Base-by-base conservation (phyloP, 1,139 yeast species). In the Candida buenavistaensis region DNA sequence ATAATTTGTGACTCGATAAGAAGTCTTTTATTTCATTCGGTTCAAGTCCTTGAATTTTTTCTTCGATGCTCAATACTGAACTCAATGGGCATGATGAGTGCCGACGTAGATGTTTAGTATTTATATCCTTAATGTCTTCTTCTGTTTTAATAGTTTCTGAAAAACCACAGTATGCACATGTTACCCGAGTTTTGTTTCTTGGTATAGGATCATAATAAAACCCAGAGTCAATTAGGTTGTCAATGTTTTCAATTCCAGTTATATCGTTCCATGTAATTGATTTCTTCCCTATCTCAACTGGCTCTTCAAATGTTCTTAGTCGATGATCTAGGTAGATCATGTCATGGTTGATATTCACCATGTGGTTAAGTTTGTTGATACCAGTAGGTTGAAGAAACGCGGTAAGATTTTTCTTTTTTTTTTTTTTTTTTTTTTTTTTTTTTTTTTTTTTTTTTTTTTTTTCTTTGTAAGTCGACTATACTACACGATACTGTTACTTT, bases 141-240 rank as follows among this genome's bases (percentile, higher is more conserved):
- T 52, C 56, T 51, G 73, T 58, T 14, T 55, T 51, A 22, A 53
- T 45, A 1, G 58, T 57, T 41, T 75, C 78, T 19, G 63, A 62
- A 40, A 63, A 61, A 14, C 69, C 62, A 54, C 96, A 88, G 49
- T 72, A 65, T 32, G 69, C 72, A 52, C 96, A 88, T 2, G 78
- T 65, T 6, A 71, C 72, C 41, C 72, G 72, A 53, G 64, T 78
- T n/a, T 53, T 55, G 37, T 64, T 55, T 26, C 58, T 54, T 41
- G 59, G 62, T 1, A 72, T 66, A 2, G 95, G 95, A 10, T 77
- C 67, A 55, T 71, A 85, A 50, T 69, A 80, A 55, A 87, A 86
- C 1, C 96, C 96, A 17, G 77, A 68, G 23, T 68, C 71, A 1
- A 88, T 86, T 14, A 58, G 38, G 6, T 41, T 38, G 14, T 41